Percentiles rank a stretch among this genome's conserved stretches.
These are phyloP conservation scores for Cladosporium sp. DNA, from an alignment of 2,329 filamentous ascomycete species.

Conservation along the genomic window DNA sequence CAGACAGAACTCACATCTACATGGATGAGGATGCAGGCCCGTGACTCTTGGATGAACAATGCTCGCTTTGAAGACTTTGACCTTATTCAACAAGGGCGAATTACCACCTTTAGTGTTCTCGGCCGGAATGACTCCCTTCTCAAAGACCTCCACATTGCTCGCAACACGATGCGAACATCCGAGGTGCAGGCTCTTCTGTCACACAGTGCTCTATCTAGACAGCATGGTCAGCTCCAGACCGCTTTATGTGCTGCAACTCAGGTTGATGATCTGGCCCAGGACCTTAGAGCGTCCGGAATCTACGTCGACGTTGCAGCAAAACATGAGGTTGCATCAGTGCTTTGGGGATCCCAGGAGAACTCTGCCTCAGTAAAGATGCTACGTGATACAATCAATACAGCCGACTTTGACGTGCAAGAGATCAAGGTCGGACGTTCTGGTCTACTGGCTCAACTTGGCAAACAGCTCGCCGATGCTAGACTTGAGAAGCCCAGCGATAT, in stretches of 20 bases:
- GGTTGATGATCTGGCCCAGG: slow-evolving; percentile 69
- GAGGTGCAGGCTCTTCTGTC: slow-evolving; percentile 74
- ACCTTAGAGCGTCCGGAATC: slow-evolving; percentile 67
- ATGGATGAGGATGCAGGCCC: slow-evolving; percentile 59
- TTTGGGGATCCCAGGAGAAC: slow-evolving; percentile 94
- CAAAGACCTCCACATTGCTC: slow-evolving; percentile 56
- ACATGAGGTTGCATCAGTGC: slow-evolving; percentile 78
- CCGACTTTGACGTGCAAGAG: slow-evolving; percentile 62
- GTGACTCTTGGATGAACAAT: slow-evolving; percentile 67
- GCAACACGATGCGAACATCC: slow-evolving; percentile 61
- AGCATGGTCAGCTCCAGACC: slow-evolving; percentile 78
- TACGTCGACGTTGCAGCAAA: slow-evolving; percentile 72
- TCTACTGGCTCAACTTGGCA: slow-evolving; percentile 79
- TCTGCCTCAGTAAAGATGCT: slow-evolving; percentile 85
- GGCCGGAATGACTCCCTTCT: slow-evolving; percentile 65
- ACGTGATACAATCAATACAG: slow-evolving; percentile 63
- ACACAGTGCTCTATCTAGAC: slow-evolving; percentile 70
- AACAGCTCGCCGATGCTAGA: slow-evolving; percentile 83
- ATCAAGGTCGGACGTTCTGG: slow-evolving; percentile 71
- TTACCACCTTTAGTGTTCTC: slow-evolving; percentile 76
- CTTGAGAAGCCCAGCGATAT: slow-evolving; percentile 89
- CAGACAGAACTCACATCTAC: slow-evolving; percentile 57
- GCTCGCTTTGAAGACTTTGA: slow-evolving; percentile 72
- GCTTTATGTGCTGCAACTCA: slow-evolving; percentile 80
- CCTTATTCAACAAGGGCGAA: slow-evolving; percentile 74